Percentiles rank a stretch among this genome's conserved stretches.
Conservation (phyloP, 495 filamentous ascomycete genomes). For the Penicillium coffeae region DNA sequence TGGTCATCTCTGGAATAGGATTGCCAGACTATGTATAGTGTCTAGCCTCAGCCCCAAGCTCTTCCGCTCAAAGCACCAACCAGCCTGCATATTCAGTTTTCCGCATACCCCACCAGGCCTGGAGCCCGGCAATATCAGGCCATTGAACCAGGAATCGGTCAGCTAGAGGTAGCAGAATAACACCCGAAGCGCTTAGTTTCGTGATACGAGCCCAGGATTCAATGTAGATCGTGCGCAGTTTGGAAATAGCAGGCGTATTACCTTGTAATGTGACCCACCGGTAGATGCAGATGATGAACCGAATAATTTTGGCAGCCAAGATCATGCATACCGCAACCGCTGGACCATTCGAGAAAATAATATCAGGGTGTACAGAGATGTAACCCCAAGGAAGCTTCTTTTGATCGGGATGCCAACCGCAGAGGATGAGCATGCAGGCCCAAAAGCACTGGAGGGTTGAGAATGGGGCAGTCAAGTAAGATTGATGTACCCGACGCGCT, state of each 20-base stretch:
- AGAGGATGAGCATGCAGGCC: slow-evolving; percentile 39
- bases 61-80: slow-evolving; percentile 35
- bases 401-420: slow-evolving; percentile 35
- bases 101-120: slow-evolving; percentile 41
- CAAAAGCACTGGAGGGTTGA: slow-evolving; percentile 55
- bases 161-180: slow-evolving; percentile 60
- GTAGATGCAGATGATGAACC: slow-evolving; percentile 44
- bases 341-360: slow-evolving; percentile 86
- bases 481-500: slow-evolving; percentile 74
- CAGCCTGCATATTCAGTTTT: slow-evolving; percentile 43
- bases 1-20: too few species aligned
- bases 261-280: slow-evolving; percentile 4
- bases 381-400: slow-evolving; percentile 14
- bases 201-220: slow-evolving; percentile 88
- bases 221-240: slow-evolving; percentile 73
- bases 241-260: slow-evolving; percentile 23
- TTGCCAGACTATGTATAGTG: too few species aligned
- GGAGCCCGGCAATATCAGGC: slow-evolving; percentile 50
- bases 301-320: slow-evolving; percentile 61
- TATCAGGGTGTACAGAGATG: slow-evolving; percentile 53
- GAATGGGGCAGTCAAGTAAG: slow-evolving; percentile 63
- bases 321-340: slow-evolving; percentile 80
- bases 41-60: neutral
- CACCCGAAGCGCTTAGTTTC: slow-evolving; percentile 75
- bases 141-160: slow-evolving; percentile 77